These are phyloP conservation scores for Excoecaria agallocha DNA, from an alignment of 345 rosid genomes.

Conservation along the genomic window DNA sequence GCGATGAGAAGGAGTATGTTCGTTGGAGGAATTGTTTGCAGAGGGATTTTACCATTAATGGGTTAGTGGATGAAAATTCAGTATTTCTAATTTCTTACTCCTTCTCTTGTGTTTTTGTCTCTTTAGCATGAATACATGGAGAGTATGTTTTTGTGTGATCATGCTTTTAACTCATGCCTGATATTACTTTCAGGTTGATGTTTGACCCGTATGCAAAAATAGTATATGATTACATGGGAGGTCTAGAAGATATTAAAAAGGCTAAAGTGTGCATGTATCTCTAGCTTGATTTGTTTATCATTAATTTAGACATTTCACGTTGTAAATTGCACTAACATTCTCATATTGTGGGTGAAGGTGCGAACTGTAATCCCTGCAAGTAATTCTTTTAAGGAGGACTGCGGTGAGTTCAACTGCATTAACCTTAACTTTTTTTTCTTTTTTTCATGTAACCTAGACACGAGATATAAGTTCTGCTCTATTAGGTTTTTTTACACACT, in stretches of 20 bases:
- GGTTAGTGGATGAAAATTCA: conserved; percentile 39
- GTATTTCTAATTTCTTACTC: background rate
- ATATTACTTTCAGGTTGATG: conserved; percentile 63
- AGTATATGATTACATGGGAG: conserved; percentile 85
- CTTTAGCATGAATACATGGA: background rate
- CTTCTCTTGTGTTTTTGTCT: background rate
- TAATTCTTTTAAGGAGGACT: conserved; percentile 57
- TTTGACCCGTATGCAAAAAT: conserved; percentile 85
- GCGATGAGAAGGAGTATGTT: conserved; percentile 55
- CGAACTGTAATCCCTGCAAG: conserved; percentile 57
- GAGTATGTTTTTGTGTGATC: background rate
- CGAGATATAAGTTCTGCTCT: background rate
- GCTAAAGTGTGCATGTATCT: conserved; percentile 88
- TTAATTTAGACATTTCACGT: conserved; percentile 20
- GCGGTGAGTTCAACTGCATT: conserved; percentile 24
- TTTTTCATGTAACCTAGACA: background rate
- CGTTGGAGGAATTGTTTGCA: conserved; percentile 79
- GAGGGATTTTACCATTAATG: conserved; percentile 93
- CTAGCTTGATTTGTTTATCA: conserved; percentile 26
- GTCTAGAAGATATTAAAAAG: conserved; percentile 79
- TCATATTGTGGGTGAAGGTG: conserved; percentile 39
- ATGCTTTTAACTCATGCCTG: conserved; percentile 1
- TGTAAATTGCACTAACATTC: conserved; percentile 9
- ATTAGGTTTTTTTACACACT: background rate
- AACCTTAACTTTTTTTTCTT: conserved; percentile 6